Percentiles rank a stretch among this genome's conserved stretches.
Evolutionary conservation across 2,329 filamentous ascomycete genomes (phyloP).

Genomic region (Xylaria sp.): DNA sequence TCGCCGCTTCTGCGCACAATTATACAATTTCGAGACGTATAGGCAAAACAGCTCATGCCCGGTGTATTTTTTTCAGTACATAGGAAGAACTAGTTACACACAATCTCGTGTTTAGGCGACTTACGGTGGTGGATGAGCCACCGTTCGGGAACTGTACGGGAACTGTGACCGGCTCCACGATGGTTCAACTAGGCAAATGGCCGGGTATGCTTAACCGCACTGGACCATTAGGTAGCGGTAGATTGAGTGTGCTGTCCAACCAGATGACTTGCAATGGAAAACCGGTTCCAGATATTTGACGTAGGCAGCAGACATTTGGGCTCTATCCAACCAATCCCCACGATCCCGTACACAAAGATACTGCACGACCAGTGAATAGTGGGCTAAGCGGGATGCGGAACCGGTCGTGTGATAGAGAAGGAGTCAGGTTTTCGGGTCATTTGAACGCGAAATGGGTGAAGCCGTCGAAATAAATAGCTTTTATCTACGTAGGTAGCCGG

Average conservation of each 20-base stretch:
- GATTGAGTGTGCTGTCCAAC: slow-evolving; percentile 22
- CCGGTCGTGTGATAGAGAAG: slow-evolving; percentile 5
- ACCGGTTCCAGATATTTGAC: slow-evolving; percentile 11
- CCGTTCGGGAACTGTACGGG: slow-evolving; percentile 30
- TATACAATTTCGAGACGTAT: background rate
- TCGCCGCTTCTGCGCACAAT: background rate
- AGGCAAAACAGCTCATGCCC: background rate
- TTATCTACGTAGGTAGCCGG: background rate
- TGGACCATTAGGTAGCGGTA: slow-evolving; percentile 17
- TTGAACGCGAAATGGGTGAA: slow-evolving; percentile 6
- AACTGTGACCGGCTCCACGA: slow-evolving; percentile 32
- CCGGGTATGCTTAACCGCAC: slow-evolving; percentile 33
- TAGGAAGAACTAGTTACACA: background rate
- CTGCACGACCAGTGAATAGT: slow-evolving; percentile 23
- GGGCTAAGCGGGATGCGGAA: slow-evolving; percentile 22
- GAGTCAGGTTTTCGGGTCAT: slow-evolving; percentile 22
- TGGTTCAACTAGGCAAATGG: slow-evolving; percentile 12
- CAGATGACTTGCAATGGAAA: slow-evolving; percentile 20
- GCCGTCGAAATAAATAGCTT: background rate
- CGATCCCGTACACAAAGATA: slow-evolving; percentile 6
- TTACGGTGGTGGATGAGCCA: background rate
- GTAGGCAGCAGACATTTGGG: slow-evolving; percentile 10
- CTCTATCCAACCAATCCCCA: slow-evolving; percentile 25
- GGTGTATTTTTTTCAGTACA: background rate
- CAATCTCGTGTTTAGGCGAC: background rate